Base-by-base conservation (phyloP, 2,329 filamentous ascomycete genomes). In the Trichoderma asperellum region DNA sequence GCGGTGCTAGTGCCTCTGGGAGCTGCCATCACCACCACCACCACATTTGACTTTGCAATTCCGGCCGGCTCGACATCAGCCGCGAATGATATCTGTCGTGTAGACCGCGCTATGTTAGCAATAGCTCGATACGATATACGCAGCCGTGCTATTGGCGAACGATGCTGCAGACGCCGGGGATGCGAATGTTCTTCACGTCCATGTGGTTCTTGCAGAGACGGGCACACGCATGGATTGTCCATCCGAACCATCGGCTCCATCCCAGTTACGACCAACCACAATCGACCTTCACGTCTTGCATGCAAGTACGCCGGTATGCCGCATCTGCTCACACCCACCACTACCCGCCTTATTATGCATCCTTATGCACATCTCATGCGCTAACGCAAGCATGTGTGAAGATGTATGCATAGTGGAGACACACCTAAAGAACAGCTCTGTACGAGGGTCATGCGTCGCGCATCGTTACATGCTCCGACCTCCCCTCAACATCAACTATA, bases 401-500 rank as follows among this genome's bases (percentile, higher is more conserved):
- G 53, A 47, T 70, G 63, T 52, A 57, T 68, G 68, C 64, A 57
- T 62, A 37, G 53, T 58, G 64, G 64, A 52, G 53, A 70, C 52
- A 52, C 61, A 68, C 62, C 56, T n/a, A 57, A 55, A 70, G 40
- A 61, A 55, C 57, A 43, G 47, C 47, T 62, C 47, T 70, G 62
- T 68, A 66, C 64, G 63, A 68, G 63, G 62, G 68, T 68, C 68
- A 70, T 70, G 63, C 57, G 63, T 55, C 62, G 63, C 56, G 56
- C 64, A 56, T 43, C 24, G 61, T 58, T 61, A 16, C 58, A 63
- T n/a, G 6, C 66, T 68, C 29, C 47, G 29, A 58, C 52, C 43
- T 58, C 49, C 52, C 65, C 65, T 68, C 55, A 35, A 49, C 43
- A 64, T 64, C 61, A 43, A 35, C 57, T 49, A 37, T 43, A 32